A percentile compares a stretch with the other conserved stretches of the same genome.
Evolutionary conservation across 176 grass and related monocot genomes (phyloP).

Genomic region (Raddia distichophylla): DNA sequence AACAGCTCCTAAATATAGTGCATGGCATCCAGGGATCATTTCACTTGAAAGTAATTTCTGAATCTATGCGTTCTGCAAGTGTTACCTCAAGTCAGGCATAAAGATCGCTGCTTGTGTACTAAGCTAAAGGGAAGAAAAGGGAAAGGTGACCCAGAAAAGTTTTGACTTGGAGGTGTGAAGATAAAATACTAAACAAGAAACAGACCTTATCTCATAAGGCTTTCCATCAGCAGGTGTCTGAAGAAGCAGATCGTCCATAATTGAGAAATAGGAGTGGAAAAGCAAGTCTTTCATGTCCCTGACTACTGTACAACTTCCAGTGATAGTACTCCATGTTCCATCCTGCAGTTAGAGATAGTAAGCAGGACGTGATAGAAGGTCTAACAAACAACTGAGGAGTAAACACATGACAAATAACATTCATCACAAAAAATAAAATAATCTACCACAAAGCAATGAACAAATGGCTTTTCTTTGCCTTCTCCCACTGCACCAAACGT

Average conservation of each 20-base stretch:
- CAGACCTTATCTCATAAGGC: constrained; percentile 89
- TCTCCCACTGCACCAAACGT: constrained; percentile 91
- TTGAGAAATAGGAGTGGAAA: constrained; percentile 90
- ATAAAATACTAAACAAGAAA: constrained; percentile 17
- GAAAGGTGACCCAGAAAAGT: constrained; percentile 23
- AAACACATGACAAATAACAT: constrained; percentile 15
- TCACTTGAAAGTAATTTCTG: constrained; percentile 13
- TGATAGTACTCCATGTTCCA: constrained; percentile 94
- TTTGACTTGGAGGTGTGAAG: constrained; percentile 6
- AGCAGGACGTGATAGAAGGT: constrained; percentile 24
- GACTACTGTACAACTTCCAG: constrained; percentile 82
- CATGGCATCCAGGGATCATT: not conserved
- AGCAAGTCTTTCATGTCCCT: constrained; percentile 91
- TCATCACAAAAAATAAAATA: constrained; percentile 17
- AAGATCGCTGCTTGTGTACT: constrained; percentile 9
- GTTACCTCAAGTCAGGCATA: constrained; percentile 21
- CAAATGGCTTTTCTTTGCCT: constrained; percentile 78
- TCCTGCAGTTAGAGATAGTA: constrained; percentile 57
- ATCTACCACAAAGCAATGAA: constrained; percentile 86
- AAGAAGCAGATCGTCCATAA: constrained; percentile 83
- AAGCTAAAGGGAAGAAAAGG: constrained; percentile 19
- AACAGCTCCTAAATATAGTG: constrained; percentile 23
- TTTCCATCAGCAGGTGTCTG: constrained; percentile 60
- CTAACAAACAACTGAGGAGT: constrained; percentile 9
- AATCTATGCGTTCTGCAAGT: not conserved